Evolutionary conservation across 1,139 yeast genomes (phyloP).

Genomic region (Diutina sp.): DNA sequence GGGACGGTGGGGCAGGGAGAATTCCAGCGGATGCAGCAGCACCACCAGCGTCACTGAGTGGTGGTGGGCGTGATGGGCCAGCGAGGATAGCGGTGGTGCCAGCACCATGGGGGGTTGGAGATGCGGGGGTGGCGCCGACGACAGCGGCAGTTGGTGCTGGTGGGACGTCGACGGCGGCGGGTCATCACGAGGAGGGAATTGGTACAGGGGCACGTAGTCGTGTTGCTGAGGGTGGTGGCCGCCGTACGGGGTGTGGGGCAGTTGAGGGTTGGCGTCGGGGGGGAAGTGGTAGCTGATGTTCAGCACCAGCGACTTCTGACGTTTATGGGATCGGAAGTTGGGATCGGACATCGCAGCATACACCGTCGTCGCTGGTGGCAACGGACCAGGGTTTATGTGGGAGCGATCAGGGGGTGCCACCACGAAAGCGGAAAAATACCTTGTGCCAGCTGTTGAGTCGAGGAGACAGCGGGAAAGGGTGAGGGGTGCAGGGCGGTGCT

Average conservation of each 20-base stretch:
- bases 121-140: background rate
- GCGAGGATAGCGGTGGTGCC: background rate
- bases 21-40: conserved; percentile 3
- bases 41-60: background rate
- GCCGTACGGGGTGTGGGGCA: background rate
- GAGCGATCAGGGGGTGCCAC: background rate
- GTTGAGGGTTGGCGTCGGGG: conserved; percentile 2
- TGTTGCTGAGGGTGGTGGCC: background rate
- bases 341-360: background rate
- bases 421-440: background rate
- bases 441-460: too few species aligned
- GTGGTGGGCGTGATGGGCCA: background rate
- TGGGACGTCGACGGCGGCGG: background rate
- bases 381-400: background rate
- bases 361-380: background rate
- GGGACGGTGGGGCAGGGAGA: background rate
- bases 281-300: conserved; percentile 20
- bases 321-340: conserved; percentile 15
- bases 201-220: background rate
- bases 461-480: too few species aligned
- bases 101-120: background rate
- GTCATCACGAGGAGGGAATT: background rate
- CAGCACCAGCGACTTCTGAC: conserved; percentile 30
- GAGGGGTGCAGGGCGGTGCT: background rate
- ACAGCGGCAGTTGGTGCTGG: background rate